Base-by-base conservation (phyloP, 73 alveolate genomes). In the Symbiodinium natans region DNA sequence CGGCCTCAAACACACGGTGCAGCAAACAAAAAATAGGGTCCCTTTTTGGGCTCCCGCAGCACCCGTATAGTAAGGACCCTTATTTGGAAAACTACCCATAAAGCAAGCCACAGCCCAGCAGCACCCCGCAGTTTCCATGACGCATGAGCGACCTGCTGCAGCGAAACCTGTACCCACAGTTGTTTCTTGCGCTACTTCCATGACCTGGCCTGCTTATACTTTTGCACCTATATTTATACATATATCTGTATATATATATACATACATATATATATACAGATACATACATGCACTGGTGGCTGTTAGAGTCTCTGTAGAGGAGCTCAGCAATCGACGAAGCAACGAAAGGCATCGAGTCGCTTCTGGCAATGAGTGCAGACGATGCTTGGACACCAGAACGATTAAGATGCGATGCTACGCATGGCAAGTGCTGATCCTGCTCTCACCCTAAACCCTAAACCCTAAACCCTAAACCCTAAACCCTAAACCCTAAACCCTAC, bases 331-430 rank as follows among this genome's bases (percentile, higher is more conserved):
- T 21, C 41, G 41, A 39, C 52, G 68, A 48, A 33, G 13, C 87
- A 2, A 25, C 15, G n/a, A 21, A 41, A 36, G 59, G 59, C 23
- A 85, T 90, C 52, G 97, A 59, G 36, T 90, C 89, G 25, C 41
- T 90, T 42, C 80, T 90, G 88, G 52, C 87, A 23, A 90, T 90
- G 97, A 90, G 80, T 6, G 19, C 97, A 27, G 97, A 90, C 34
- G 97, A 29, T 1, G 29, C 97, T 41, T 48, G 86, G 86, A 1
- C 39, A 0, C 1, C n/a, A 48, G 63, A 48, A 48, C 8, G 17
- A 48, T 17, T 48, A 17, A 17, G 63, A n/a, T n/a, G n/a, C n/a
- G n/a, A n/a, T n/a, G n/a, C n/a, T n/a, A n/a, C n/a, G n/a, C n/a
- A n/a, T n/a, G 59, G 13, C 59, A 46, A 46, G 59, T 46, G 75